These are phyloP conservation scores for Lactarius hatsudake DNA, from an alignment of 768 basidiomycete genomes.

Conservation along the genomic window DNA sequence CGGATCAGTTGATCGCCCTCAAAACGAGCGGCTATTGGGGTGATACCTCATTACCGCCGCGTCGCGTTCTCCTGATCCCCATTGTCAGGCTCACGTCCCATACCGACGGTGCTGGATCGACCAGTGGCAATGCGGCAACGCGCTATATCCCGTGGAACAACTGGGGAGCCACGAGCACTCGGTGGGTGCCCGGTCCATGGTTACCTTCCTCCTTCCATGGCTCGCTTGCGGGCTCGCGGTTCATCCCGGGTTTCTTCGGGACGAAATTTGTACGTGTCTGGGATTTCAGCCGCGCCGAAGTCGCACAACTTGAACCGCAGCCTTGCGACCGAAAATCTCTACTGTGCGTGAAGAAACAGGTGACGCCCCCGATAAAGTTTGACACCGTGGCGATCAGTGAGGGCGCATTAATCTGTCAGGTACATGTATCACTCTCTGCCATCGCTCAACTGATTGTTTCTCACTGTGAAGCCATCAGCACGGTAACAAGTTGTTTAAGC, in stretches of 20 bases:
- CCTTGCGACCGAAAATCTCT: not conserved
- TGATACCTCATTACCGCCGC: no score
- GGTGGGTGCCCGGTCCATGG: not conserved
- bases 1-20: slow-evolving; percentile 12
- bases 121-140: not conserved
- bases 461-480: not conserved
- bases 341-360: not conserved
- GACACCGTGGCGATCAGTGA: slow-evolving; percentile 7
- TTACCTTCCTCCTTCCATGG: not conserved
- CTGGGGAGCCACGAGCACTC: slow-evolving; percentile 6
- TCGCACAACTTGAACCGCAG: not conserved
- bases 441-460: not conserved
- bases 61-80: slow-evolving; percentile 5
- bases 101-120: not conserved
- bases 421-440: not conserved
- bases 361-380: not conserved
- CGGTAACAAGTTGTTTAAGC: not conserved
- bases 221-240: not conserved
- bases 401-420: slow-evolving; percentile 15
- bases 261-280: not conserved
- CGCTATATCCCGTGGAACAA: slow-evolving; percentile 14
- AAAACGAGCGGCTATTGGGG: not conserved
- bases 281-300: slow-evolving; percentile 11
- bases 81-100: not conserved
- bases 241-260: not conserved